Evolutionary conservation across 2,329 filamentous ascomycete genomes (phyloP), one percentile per base, ranked within the genome.

Genomic region (Diaporthe sp.): DNA sequence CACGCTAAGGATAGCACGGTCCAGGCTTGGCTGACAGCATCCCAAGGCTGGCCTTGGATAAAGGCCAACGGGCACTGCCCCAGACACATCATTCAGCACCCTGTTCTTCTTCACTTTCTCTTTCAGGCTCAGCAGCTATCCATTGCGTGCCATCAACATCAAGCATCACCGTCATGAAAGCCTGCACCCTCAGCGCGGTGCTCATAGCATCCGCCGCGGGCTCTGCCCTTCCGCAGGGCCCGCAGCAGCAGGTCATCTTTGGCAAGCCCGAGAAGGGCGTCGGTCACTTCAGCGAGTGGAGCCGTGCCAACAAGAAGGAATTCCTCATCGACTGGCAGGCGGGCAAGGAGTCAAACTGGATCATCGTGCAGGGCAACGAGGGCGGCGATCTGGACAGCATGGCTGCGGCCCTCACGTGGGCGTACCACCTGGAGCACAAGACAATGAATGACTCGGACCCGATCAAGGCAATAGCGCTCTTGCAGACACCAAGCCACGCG

Each of bases 231-330:
- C 60, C 37, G n/a, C 73, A 62, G 37, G 46, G 13, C 42, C 73
- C 44, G 28, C 22, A 75, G 34, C 28, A 75, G 37, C 55, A 75
- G 51, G 68, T 67, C 46, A 19, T 75, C 13, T 51, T 76, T 39
- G 68, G 62, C 62, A 25, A 49, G 57, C 76, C 73, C 2, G 49
- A 70, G 31, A 73, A 60, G 25, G 86, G 86, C 22, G 85, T 87
- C 17, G 86, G 86, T 44, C 86, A 88, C 80, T 87, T 88, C 80
- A 86, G 84, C 79, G 85, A 88, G 78, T 88, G 86, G 86, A 85
- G 84, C 37, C 85, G 86, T 49, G 83, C 82, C 15, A 87, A 82
- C 25, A 88, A 88, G 80, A 86, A 85, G 58, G 80, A 83, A 19
- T 88, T 88, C 65, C 79, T 87, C 65, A 81, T 87, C 76, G 86